Percentiles rank a stretch among this genome's conserved stretches.
These are phyloP conservation scores for Amylostereum areolatum DNA, from an alignment of 1,284 basidiomycete genomes.

Conservation along the genomic window DNA sequence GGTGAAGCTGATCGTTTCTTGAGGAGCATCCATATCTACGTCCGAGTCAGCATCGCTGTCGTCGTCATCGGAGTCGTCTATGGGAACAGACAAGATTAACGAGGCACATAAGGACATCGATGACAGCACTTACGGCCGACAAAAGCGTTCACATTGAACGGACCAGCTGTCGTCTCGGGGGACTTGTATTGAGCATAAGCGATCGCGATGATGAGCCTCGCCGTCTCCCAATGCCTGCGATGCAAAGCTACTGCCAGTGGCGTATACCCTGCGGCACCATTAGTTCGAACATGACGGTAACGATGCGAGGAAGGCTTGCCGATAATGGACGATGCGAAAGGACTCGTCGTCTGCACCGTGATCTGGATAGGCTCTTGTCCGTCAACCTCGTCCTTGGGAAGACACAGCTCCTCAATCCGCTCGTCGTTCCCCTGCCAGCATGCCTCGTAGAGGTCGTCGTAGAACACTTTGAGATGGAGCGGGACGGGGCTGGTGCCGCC, in stretches of 20 bases:
- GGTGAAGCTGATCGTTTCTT: slow-evolving; percentile 31
- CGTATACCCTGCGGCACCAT: too few species aligned
- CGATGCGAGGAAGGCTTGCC: too few species aligned
- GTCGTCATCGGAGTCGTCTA: slow-evolving; percentile 31
- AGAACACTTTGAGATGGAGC: slow-evolving; percentile 22
- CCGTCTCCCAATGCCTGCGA: slow-evolving; percentile 43
- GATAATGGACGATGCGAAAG: too few species aligned
- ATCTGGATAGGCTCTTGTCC: slow-evolving; percentile 35
- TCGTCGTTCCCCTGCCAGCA: slow-evolving; percentile 41
- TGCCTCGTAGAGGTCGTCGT: slow-evolving; percentile 47
- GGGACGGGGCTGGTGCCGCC: too few species aligned
- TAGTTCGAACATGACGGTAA: not conserved
- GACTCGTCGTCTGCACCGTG: slow-evolving; percentile 20
- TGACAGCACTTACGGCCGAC: too few species aligned
- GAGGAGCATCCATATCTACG: slow-evolving; percentile 16
- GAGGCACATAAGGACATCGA: not conserved
- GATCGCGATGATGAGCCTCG: slow-evolving; percentile 44
- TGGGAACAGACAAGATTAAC: not conserved
- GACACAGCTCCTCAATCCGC: slow-evolving; percentile 42
- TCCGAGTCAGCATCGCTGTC: not conserved
- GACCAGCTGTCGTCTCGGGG: slow-evolving; percentile 26
- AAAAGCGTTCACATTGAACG: slow-evolving; percentile 28
- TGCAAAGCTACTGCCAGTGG: slow-evolving; percentile 42
- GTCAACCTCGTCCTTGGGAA: slow-evolving; percentile 29
- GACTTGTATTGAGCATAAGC: slow-evolving; percentile 44